Evolutionary conservation across 2,329 filamentous ascomycete species (phyloP), one percentile per base, ranked within the genome.

Genomic region (Allantophomopsis cytisporea): DNA sequence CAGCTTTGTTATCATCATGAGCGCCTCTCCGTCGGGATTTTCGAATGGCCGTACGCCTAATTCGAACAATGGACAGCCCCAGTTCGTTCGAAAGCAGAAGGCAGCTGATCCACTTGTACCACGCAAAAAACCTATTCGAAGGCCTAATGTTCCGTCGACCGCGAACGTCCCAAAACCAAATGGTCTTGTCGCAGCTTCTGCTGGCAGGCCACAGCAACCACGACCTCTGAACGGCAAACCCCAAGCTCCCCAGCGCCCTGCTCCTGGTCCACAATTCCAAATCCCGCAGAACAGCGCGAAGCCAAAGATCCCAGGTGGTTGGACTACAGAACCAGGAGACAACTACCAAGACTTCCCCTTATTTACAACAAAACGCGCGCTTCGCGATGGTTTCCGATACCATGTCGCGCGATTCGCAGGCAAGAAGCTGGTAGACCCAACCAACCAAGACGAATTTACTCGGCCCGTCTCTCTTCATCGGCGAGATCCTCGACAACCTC

Each of bases 391-490:
- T 5, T 64, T 94, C 43, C 82, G 89, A 37, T 79, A 87, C 53
- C 91, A 98, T 55, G 74, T 94, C 45, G 88, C 94, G 68, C 80
- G 84, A 49, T 78, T 98, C 41, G 48, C 53, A 5, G 50, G 49
- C 15, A 65, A 66, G 45, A 80, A 82, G 49, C 71, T 77, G 23
- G 68, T 85, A 43, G 80, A 96, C 53, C 73, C 76, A 2, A 67
- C 66, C 18, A 63, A 80, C 49, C 79, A 89, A 48, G 67, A 78
- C 5, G 78, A 93, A 38, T 98, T 96, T 55, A 81, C 83, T 14
- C 76, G 87, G 20, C 91, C 91, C 1, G 83, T 96, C 23, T 80
- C 85, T 31, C 65, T 98, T 31, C 88, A 96, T 55, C 79, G 91
- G 45, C 82, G 91, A 41, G 88, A 95, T 55, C 86, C 88, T 14